A percentile compares a stretch with the other conserved stretches of the same genome.
phyloP scores from a whole-genome alignment of 768 basidiomycete genomes.

The Lactifluus rugatus region DNA sequence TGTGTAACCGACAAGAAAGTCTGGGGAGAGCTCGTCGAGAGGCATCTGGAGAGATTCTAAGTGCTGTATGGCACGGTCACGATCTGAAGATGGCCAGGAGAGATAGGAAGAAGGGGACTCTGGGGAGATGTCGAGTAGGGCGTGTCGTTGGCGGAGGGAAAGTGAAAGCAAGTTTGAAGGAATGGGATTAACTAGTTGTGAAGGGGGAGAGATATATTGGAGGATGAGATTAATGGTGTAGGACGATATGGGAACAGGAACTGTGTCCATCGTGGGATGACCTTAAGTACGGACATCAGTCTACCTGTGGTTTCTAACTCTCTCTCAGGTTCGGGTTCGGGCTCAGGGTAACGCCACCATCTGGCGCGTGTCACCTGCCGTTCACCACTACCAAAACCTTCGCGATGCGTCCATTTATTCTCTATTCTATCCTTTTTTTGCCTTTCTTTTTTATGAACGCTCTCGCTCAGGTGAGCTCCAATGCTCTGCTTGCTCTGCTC shows the following conservation, averaged over 20 bases:
- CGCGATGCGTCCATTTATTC: not conserved
- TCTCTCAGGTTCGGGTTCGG: too few relatives aligned
- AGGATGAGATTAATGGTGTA: constrained; percentile 40
- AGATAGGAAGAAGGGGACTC: constrained; percentile 47
- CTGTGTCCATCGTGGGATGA: constrained; percentile 29
- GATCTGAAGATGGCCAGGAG: constrained; percentile 49
- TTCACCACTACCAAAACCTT: not conserved
- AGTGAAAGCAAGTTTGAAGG: constrained; percentile 53
- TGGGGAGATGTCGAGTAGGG: constrained; percentile 46
- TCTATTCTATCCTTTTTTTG: constrained; percentile 26
- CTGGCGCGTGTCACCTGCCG: too few relatives aligned
- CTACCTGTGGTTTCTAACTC: too few relatives aligned
- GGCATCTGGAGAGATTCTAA: constrained; percentile 32
- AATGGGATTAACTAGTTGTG: constrained; percentile 38
- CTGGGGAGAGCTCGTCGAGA: constrained; percentile 34
- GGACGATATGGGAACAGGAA: constrained; percentile 26
- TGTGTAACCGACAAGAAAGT: constrained; percentile 31
- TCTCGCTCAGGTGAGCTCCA: constrained; percentile 27
- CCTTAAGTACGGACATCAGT: too few relatives aligned
- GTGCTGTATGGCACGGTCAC: constrained; percentile 31
- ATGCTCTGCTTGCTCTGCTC: not conserved
- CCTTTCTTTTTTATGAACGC: constrained; percentile 24
- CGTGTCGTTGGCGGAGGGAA: constrained; percentile 53
- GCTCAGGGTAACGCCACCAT: too few relatives aligned
- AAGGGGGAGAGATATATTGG: constrained; percentile 46